Conservation (phyloP, 176 grass and related monocot species). For the Pharus latifolius region DNA sequence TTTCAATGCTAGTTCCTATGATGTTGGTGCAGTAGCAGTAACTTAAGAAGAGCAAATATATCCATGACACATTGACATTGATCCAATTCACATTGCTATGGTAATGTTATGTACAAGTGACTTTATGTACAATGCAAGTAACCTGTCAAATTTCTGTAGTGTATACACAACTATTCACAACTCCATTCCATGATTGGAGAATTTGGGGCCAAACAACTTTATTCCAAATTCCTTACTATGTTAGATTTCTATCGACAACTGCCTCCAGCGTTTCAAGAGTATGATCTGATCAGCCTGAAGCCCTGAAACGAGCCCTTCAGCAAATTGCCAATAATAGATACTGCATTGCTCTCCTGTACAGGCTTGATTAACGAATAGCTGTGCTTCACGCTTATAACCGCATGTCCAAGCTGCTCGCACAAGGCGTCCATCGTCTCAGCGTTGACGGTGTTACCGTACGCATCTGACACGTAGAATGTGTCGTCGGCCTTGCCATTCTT, state of each 20-base stretch:
- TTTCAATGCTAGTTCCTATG: not conserved
- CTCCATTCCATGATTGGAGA: too few relatives aligned
- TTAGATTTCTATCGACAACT: not conserved
- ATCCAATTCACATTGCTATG: too few relatives aligned
- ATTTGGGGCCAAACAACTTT: too few relatives aligned
- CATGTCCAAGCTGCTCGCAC: slow-evolving; percentile 16
- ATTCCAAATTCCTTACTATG: not conserved
- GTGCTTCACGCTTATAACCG: slow-evolving; percentile 30
- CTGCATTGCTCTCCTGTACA: not conserved
- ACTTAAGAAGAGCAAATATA: too few relatives aligned
- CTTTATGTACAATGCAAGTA: not conserved
- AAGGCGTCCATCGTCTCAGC: slow-evolving; percentile 13
- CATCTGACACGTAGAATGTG: slow-evolving; percentile 43
- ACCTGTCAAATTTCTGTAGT: too few relatives aligned
- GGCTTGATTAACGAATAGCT: not conserved
- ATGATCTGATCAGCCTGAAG: slow-evolving; percentile 13
- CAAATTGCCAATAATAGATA: slow-evolving; percentile 5
- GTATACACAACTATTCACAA: too few relatives aligned
- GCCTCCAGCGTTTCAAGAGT: not conserved
- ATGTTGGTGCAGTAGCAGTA: not conserved
- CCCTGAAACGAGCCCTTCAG: slow-evolving; percentile 32
- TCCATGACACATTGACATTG: too few relatives aligned
- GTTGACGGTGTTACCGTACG: slow-evolving; percentile 37
- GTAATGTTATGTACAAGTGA: not conserved
- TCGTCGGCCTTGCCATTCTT: slow-evolving; percentile 40